These are phyloP conservation scores for Neoboletus subvelutipes DNA, from an alignment of 768 basidiomycete species.

Conservation along the genomic window DNA sequence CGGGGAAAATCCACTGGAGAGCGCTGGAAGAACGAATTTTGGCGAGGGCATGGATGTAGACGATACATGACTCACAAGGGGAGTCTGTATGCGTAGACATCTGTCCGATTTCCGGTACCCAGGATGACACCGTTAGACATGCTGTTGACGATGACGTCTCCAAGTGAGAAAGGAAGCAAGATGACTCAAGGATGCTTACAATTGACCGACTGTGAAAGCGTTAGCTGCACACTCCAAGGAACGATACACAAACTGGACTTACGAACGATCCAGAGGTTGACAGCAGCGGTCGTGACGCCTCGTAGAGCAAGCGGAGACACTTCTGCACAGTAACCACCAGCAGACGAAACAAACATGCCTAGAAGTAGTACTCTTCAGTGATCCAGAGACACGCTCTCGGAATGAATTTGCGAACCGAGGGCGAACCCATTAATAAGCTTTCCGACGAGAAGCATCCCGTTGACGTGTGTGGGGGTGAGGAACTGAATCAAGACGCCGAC, in stretches of 20 bases:
- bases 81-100: slow-evolving; percentile 25
- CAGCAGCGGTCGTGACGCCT: slow-evolving; percentile 24
- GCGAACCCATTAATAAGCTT: slow-evolving; percentile 29
- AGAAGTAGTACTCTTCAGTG: background rate
- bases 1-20: slow-evolving; percentile 35
- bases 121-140: slow-evolving; percentile 27
- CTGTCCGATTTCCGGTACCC: slow-evolving; percentile 23
- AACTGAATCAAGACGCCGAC: slow-evolving; percentile 27
- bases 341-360: slow-evolving; percentile 28
- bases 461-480: slow-evolving; percentile 21
- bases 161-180: background rate
- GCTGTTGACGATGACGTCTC: slow-evolving; percentile 1
- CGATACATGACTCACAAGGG: slow-evolving; percentile 21
- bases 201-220: slow-evolving; percentile 18
- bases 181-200: slow-evolving; percentile 9
- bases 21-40: slow-evolving; percentile 14
- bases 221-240: background rate
- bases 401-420: slow-evolving; percentile 13
- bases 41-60: background rate
- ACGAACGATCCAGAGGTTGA: slow-evolving; percentile 29
- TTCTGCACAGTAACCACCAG: slow-evolving; percentile 27
- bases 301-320: slow-evolving; percentile 30
- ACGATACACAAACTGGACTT: background rate
- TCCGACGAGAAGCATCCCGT: slow-evolving; percentile 25
- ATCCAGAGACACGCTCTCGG: background rate